These are phyloP conservation scores for Saccharomycopsis phalli DNA, from an alignment of 1,139 yeast genomes.

Conservation along the genomic window DNA sequence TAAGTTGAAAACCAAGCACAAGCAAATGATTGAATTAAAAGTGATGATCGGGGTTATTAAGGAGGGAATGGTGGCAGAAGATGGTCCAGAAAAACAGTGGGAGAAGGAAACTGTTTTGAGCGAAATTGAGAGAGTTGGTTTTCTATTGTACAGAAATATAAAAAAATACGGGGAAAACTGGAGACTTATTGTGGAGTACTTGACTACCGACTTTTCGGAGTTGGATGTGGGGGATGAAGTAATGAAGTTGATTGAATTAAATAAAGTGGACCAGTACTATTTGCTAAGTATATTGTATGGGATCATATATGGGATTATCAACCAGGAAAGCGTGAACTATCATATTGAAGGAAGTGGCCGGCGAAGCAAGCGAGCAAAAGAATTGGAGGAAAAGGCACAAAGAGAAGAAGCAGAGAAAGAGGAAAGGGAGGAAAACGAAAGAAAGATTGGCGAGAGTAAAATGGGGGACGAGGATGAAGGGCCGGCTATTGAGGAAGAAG, in stretches of 20 bases:
- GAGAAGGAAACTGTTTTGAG: no score
- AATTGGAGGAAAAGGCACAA: slow-evolving; percentile 8
- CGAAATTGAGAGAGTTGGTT: slow-evolving; percentile 22
- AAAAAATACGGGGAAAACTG: slow-evolving; percentile 27
- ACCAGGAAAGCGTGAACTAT: slow-evolving; percentile 15
- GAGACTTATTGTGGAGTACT: slow-evolving; percentile 34
- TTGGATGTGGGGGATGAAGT: slow-evolving; percentile 20
- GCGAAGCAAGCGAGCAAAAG: slow-evolving; percentile 7
- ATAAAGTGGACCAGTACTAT: slow-evolving; percentile 20
- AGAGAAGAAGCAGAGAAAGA: slow-evolving; percentile 8
- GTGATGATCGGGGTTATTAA: slow-evolving; percentile 31
- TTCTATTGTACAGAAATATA: slow-evolving; percentile 24
- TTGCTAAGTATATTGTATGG: slow-evolving; percentile 28
- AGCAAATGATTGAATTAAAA: slow-evolving; percentile 33
- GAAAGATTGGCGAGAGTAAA: slow-evolving; percentile 11
- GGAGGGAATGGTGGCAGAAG: slow-evolving; percentile 18
- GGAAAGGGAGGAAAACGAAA: slow-evolving; percentile 9
- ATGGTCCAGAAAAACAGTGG: slow-evolving; percentile 16
- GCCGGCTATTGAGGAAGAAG: slow-evolving; percentile 1
- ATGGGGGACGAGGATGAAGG: slow-evolving; percentile 2
- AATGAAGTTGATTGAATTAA: slow-evolving; percentile 24
- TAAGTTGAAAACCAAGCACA: slow-evolving; percentile 28
- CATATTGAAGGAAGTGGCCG: slow-evolving; percentile 5
- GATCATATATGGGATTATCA: slow-evolving; percentile 19
- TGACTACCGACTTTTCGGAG: slow-evolving; percentile 37